Conservation (phyloP, 257 asterid species). For the Plectranthus barbatus region DNA sequence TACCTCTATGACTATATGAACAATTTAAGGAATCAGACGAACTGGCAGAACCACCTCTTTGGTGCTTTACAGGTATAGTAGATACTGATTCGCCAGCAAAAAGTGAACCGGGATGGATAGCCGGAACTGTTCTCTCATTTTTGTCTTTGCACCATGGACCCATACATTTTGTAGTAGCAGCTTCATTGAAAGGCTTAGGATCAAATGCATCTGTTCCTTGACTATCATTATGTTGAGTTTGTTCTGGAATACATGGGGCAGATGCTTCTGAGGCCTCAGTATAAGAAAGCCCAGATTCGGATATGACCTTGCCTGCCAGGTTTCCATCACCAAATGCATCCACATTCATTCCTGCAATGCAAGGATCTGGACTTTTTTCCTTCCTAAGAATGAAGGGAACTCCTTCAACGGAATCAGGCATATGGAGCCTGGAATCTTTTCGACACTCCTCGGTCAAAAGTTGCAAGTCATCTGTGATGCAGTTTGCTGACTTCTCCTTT, state of each 20-base stretch:
- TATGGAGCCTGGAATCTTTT: conserved; percentile 30
- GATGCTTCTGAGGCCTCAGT: conserved; percentile 28
- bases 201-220: conserved; percentile 33
- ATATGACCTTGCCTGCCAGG: conserved; percentile 16
- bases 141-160: too few relatives aligned
- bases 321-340: conserved; percentile 32
- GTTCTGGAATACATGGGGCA: conserved; percentile 19
- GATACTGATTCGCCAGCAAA: conserved; percentile 26
- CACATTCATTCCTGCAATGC: conserved; percentile 27
- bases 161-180: too few relatives aligned
- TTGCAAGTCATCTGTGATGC: conserved; percentile 44
- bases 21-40: conserved; percentile 16
- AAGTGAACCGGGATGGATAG: conserved; percentile 23
- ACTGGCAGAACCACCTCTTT: conserved; percentile 24
- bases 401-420: conserved; percentile 63
- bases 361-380: conserved; percentile 37
- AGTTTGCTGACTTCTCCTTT: conserved; percentile 45
- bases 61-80: conserved; percentile 20
- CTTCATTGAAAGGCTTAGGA: conserved; percentile 19
- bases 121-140: too few relatives aligned
- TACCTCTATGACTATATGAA: conserved; percentile 11
- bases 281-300: conserved; percentile 23
- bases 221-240: conserved; percentile 20
- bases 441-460: conserved; percentile 44
- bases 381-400: conserved; percentile 56